Percentiles rank a stretch among this genome's conserved stretches.
phyloP scores from a whole-genome alignment of 257 asterid genomes.

The Solanum sitiens region DNA sequence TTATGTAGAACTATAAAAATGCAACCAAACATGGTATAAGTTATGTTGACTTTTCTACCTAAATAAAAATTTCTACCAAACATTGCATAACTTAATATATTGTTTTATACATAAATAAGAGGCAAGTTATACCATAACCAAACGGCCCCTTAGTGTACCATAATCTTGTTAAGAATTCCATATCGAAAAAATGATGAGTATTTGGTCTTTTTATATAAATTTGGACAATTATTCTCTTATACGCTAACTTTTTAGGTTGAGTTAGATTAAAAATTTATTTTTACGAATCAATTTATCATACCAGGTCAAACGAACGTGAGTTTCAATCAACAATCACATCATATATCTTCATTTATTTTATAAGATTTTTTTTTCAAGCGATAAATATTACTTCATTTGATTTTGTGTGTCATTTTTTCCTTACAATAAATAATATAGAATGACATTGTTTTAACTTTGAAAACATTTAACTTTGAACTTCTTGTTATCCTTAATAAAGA shows the following conservation, averaged over 20 bases:
- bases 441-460: not conserved
- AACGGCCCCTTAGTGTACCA: not conserved
- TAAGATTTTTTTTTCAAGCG: not conserved
- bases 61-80: too few relatives aligned
- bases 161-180: not conserved
- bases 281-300: not conserved
- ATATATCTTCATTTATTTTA: not conserved
- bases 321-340: not conserved
- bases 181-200: too few relatives aligned
- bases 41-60: too few relatives aligned
- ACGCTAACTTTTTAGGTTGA: rapidly evolving
- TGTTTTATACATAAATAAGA: too few relatives aligned
- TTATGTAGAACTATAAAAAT: too few relatives aligned
- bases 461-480: not conserved
- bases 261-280: too few relatives aligned
- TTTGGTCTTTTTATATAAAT: too few relatives aligned
- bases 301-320: not conserved
- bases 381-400: not conserved
- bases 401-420: not conserved
- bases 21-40: too few relatives aligned
- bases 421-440: not conserved
- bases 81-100: too few relatives aligned
- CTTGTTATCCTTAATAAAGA: not conserved
- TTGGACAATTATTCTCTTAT: rapidly evolving
- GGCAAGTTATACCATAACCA: too few relatives aligned